Percentiles rank a stretch among this genome's conserved stretches.
These are phyloP conservation scores for Metschnikowia bowlesiae DNA, from an alignment of 805 yeast genomes.

Conservation along the genomic window DNA sequence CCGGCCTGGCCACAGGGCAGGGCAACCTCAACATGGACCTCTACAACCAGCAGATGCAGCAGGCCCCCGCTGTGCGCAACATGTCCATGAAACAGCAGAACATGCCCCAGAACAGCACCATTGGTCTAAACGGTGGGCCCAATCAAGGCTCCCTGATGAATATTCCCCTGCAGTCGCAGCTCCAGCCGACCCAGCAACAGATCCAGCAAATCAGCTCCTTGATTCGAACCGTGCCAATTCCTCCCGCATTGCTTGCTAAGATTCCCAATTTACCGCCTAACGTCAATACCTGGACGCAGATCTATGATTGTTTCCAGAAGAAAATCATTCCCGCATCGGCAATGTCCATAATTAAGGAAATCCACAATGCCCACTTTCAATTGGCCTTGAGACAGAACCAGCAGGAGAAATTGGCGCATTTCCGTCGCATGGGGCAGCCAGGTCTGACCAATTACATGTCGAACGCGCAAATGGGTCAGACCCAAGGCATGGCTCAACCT, in stretches of 20 bases:
- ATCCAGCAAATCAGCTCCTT: constrained; percentile 37
- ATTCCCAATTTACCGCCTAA: constrained; percentile 77
- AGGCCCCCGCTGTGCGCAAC: constrained; percentile 6
- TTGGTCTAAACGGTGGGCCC: neutral
- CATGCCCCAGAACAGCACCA: neutral
- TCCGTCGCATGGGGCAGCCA: constrained; percentile 11
- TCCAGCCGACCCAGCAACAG: constrained; percentile 24
- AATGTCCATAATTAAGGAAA: constrained; percentile 56
- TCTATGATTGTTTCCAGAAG: constrained; percentile 57
- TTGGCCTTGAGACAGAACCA: constrained; percentile 49
- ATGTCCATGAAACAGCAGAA: neutral
- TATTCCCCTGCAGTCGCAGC: constrained; percentile 2
- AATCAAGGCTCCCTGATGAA: neutral
- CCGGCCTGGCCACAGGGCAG: neutral
- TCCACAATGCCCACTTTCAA: constrained; percentile 64
- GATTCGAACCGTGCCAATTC: constrained; percentile 67
- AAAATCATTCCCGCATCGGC: constrained; percentile 56
- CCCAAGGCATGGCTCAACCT: neutral
- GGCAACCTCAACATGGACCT: constrained; percentile 7
- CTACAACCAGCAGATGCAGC: constrained; percentile 17
- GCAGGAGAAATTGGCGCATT: constrained; percentile 31
- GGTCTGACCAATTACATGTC: neutral
- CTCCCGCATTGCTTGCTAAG: constrained; percentile 56
- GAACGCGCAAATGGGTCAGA: neutral
- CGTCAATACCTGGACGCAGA: constrained; percentile 76